phyloP scores from a whole-genome alignment of 2,329 filamentous ascomycete genomes.

The Colletotrichum cordylinicola region DNA sequence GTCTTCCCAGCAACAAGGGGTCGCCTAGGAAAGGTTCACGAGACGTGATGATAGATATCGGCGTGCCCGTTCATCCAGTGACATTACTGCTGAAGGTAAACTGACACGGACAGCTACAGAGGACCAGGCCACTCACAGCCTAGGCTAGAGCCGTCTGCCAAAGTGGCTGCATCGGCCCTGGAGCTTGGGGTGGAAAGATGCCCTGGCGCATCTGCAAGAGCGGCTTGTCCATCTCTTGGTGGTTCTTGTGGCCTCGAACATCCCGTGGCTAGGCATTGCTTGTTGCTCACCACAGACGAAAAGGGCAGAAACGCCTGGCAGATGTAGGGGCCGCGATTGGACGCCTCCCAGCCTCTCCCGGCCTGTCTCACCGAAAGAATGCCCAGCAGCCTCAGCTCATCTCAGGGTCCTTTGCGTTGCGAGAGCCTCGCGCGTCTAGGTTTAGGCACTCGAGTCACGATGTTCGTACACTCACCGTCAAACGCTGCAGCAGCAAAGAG shows the following conservation, averaged over 20 bases:
- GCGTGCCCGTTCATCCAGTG: constrained; percentile 1
- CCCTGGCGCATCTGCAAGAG: not conserved
- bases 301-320: not conserved
- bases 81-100: not conserved
- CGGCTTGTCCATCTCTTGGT: constrained; percentile 11
- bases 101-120: not conserved
- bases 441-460: not conserved
- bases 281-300: not conserved
- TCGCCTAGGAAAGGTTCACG: not conserved
- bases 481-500: not conserved
- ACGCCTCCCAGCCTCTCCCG: not conserved
- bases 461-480: not conserved
- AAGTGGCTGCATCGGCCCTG: not conserved
- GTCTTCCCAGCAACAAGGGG: not conserved
- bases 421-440: not conserved
- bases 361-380: constrained; percentile 15
- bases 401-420: not conserved
- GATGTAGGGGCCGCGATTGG: not conserved
- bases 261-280: constrained; percentile 3
- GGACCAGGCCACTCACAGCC: not conserved
- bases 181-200: not conserved
- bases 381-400: not conserved
- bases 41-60: not conserved
- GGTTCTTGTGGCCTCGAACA: not conserved
- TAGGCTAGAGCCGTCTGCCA: not conserved